Evolutionary conservation across 169 alveolate genomes (phyloP), one percentile per base, ranked within the genome.

Genomic region (Besnoitia besnoiti): DNA sequence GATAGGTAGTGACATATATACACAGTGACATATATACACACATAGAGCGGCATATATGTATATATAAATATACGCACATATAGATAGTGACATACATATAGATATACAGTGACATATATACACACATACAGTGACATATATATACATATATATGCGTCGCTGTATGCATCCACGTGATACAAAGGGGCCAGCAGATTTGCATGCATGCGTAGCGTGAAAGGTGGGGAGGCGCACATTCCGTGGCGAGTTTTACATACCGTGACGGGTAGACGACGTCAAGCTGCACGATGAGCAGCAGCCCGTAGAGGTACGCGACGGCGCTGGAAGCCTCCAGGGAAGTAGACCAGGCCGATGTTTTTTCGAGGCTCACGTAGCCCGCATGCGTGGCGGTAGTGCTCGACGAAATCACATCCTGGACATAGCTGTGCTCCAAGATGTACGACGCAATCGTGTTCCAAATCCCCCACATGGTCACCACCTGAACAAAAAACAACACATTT

Each of bases 401-500:
- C 0, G 35, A n/a, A 7, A 77, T 77, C 61, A 77, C 87, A 24
- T 77, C 87, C 39, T 42, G 49, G 16, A 77, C 87, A 55, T 77
- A 77, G 55, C 61, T 42, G 55, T 27, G 42, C 40, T 89, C 92
- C 42, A 89, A 27, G 7, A 49, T 47, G 87, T 73, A 89, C 2
- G 85, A 59, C 19, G 88, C 92, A 0, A 67, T 55, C 12, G 85
- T 77, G 50, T 89, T 89, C 92, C 92, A 89, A 39, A 89, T 76
- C 12, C 92, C 92, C 92, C 92, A 89, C 33, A 89, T 75, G 44
- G 92, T 89, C 12, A 89, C 92, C 7, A 89, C 49, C 92, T 89
- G 92, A n/a, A n/a, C n/a, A n/a, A n/a, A n/a, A n/a, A n/a, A n/a
- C n/a, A n/a, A n/a, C n/a, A n/a, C n/a, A n/a, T n/a, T n/a, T n/a